Conservation (phyloP, 257 asterid genomes). For the Catharanthus roseus region DNA sequence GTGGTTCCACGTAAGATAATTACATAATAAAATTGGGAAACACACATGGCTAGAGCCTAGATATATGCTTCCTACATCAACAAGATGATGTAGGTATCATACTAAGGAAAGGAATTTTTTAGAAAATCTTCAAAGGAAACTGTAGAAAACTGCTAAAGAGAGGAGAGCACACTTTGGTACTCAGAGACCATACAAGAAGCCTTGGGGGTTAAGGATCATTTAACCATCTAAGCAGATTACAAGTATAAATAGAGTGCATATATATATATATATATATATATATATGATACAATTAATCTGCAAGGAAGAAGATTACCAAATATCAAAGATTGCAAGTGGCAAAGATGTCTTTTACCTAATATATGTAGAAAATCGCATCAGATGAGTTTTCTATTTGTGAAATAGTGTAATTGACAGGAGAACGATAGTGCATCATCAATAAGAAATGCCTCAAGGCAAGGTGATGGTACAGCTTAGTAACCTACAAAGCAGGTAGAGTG, state of each 20-base stretch:
- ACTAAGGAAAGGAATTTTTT: not conserved
- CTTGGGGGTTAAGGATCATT: not conserved
- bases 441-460: constrained; percentile 80
- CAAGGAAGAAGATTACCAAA: not conserved
- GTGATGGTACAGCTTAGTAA: constrained; percentile 70
- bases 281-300: not conserved
- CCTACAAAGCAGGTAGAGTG: constrained; percentile 35
- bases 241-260: not conserved
- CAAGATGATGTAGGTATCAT: not conserved
- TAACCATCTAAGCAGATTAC: not conserved
- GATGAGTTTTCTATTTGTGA: constrained; percentile 71
- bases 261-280: too few species aligned
- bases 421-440: constrained; percentile 78
- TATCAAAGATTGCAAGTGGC: not conserved
- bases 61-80: not conserved
- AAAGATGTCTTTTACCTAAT: constrained; percentile 45
- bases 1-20: not conserved
- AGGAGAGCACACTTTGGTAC: not conserved
- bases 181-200: not conserved
- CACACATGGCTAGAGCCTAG: not conserved
- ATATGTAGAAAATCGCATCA: constrained; percentile 64
- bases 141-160: not conserved
- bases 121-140: not conserved
- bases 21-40: not conserved
- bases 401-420: constrained; percentile 74